Percentiles rank a stretch among this genome's conserved stretches.
These are phyloP conservation scores for Coccinonectria pachysandricola DNA, from an alignment of 2,329 filamentous ascomycete genomes.

Conservation along the genomic window DNA sequence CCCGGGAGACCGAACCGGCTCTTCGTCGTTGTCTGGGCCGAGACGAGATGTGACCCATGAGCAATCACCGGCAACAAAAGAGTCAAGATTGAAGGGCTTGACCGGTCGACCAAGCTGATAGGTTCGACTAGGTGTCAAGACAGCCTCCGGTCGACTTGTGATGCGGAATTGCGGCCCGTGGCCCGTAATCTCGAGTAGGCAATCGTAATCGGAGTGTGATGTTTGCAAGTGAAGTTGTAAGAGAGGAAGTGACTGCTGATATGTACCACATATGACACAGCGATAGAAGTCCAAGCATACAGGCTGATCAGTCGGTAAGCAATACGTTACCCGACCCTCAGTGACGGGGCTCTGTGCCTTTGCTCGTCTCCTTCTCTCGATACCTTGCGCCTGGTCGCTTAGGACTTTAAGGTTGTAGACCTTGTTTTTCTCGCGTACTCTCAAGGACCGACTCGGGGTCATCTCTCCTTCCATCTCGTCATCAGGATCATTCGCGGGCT, in stretches of 20 bases:
- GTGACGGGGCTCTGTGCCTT: slow-evolving; percentile 17
- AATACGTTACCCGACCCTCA: slow-evolving; percentile 37
- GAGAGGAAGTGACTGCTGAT: slow-evolving; percentile 36
- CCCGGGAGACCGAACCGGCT: slow-evolving; percentile 15
- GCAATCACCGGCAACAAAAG: slow-evolving; percentile 33
- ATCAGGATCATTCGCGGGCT: slow-evolving; percentile 30
- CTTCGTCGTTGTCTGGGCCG: slow-evolving; percentile 23
- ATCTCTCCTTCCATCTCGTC: slow-evolving; percentile 36
- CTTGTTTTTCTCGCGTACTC: slow-evolving; percentile 36
- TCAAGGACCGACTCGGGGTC: slow-evolving; percentile 42
- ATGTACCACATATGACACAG: slow-evolving; percentile 40
- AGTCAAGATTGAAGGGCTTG: slow-evolving; percentile 35
- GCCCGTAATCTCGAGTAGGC: slow-evolving; percentile 27
- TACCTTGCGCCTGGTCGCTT: slow-evolving; percentile 47
- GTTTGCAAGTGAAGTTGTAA: slow-evolving; percentile 38
- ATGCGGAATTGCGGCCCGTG: slow-evolving; percentile 31
- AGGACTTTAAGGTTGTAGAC: slow-evolving; percentile 51
- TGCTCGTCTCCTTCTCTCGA: slow-evolving; percentile 33
- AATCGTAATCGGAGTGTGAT: slow-evolving; percentile 35
- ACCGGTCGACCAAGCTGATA: slow-evolving; percentile 33
- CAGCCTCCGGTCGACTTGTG: slow-evolving; percentile 19
- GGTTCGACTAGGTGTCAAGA: slow-evolving; percentile 24
- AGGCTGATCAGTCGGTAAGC: slow-evolving; percentile 32
- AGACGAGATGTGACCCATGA: slow-evolving; percentile 35
- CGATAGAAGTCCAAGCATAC: slow-evolving; percentile 37